Evolutionary conservation across 164 flowering plant species (phyloP).

Genomic region (Liriodendron chinense): DNA sequence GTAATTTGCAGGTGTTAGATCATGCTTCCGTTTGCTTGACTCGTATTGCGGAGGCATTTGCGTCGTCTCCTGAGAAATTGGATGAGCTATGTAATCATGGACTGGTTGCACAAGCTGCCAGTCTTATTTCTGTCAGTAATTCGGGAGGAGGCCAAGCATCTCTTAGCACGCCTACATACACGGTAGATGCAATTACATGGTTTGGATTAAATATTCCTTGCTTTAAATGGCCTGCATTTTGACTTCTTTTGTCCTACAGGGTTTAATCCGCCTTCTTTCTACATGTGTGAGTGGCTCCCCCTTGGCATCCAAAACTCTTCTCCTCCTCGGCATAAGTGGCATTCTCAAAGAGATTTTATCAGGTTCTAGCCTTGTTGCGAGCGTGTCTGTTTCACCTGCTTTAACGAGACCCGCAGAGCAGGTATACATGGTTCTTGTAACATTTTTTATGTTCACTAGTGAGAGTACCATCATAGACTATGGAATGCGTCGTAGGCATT

Average conservation of each 20-base stretch:
- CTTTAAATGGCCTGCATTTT: slow-evolving; percentile 13
- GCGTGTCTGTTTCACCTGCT: slow-evolving; percentile 84
- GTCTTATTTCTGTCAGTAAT: slow-evolving; percentile 80
- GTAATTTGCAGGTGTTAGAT: slow-evolving; percentile 70
- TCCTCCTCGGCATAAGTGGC: slow-evolving; percentile 94
- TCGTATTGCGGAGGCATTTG: slow-evolving; percentile 93
- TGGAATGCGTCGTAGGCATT: no score
- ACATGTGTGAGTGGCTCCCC: slow-evolving; percentile 96
- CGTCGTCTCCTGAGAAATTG: slow-evolving; percentile 79
- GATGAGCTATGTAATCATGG: slow-evolving; percentile 98
- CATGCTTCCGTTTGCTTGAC: slow-evolving; percentile 97
- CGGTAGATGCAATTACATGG: slow-evolving; percentile 42
- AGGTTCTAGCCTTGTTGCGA: slow-evolving; percentile 74
- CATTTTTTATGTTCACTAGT: not conserved
- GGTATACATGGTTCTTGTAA: slow-evolving; percentile 35
- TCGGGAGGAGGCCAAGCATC: slow-evolving; percentile 96
- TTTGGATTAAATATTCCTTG: not conserved
- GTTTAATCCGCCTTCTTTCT: slow-evolving; percentile 88
- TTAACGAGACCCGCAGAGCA: slow-evolving; percentile 94
- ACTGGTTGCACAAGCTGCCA: slow-evolving; percentile 85
- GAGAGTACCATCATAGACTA: no score
- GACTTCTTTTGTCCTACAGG: slow-evolving; percentile 49
- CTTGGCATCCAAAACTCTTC: slow-evolving; percentile 79
- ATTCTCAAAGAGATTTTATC: slow-evolving; percentile 86
- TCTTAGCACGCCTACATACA: slow-evolving; percentile 87